Percentiles rank a stretch among this genome's conserved stretches.
These are phyloP conservation scores for Babesia caballi DNA, from an alignment of 169 alveolate species.

Conservation along the genomic window DNA sequence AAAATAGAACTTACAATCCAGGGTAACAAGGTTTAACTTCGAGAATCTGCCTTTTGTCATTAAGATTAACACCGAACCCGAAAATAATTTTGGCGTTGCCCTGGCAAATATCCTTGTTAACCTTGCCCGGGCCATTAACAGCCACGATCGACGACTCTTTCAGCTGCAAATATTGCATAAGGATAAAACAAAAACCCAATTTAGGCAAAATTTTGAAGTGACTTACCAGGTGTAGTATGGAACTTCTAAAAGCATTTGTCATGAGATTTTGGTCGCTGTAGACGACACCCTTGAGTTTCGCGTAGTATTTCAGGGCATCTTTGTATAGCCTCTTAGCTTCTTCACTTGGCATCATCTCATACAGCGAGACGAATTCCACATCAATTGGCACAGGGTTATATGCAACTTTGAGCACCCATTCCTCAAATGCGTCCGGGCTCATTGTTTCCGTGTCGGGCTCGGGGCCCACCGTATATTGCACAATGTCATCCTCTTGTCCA, in stretches of 20 bases:
- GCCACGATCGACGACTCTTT: constrained; percentile 20
- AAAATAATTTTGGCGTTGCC: constrained; percentile 9
- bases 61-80: constrained; percentile 56
- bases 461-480: constrained; percentile 63
- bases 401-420: constrained; percentile 46
- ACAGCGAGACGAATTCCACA: constrained; percentile 26
- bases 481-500: constrained; percentile 14
- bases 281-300: constrained; percentile 22
- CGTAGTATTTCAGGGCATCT: constrained; percentile 34
- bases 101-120: constrained; percentile 32
- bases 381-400: constrained; percentile 60
- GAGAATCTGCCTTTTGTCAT: constrained; percentile 19
- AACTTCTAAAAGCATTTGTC: background rate
- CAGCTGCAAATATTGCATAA: no score
- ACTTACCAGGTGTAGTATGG: constrained; percentile 15
- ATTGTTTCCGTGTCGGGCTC: constrained; percentile 37
- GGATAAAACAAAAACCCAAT: background rate
- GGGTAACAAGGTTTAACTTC: constrained; percentile 24
- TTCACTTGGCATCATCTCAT: constrained; percentile 21
- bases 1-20: constrained; percentile 23
- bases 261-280: background rate
- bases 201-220: background rate
- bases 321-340: constrained; percentile 6
- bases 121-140: background rate
- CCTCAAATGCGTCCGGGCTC: constrained; percentile 34